These are phyloP conservation scores for Mesotaenium endlicherianum DNA, from an alignment of 139 green algal species.

Conservation along the genomic window DNA sequence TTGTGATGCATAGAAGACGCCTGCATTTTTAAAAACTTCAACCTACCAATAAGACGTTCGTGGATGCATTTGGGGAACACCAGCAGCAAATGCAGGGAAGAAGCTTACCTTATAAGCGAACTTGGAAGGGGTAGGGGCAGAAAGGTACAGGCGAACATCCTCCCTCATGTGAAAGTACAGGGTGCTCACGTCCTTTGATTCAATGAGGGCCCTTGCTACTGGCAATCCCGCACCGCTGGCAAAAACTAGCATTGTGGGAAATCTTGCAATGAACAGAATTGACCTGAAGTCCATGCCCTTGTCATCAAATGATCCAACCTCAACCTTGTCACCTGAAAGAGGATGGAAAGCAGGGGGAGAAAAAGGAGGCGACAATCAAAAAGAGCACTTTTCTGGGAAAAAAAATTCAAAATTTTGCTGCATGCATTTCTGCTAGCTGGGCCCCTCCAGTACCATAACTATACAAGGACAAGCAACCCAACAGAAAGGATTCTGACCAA, in stretches of 20 bases:
- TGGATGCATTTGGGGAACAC: not conserved
- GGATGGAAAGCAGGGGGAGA: not conserved
- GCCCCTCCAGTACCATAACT: no score
- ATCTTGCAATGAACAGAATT: constrained; percentile 48
- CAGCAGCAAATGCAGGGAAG: constrained; percentile 5
- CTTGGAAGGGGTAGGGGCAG: not conserved
- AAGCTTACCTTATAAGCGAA: constrained; percentile 33
- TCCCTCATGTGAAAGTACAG: constrained; percentile 44
- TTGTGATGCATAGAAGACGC: not conserved
- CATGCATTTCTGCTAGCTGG: no score
- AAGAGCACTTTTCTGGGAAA: no score
- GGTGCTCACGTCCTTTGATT: constrained; percentile 38
- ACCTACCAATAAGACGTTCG: not conserved
- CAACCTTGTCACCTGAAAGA: constrained; percentile 32
- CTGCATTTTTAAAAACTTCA: not conserved
- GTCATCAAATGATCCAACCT: constrained; percentile 41
- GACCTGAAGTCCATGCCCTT: constrained; percentile 41
- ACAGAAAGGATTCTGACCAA: no score
- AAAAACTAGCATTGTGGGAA: constrained; percentile 49
- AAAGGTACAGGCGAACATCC: constrained; percentile 41
- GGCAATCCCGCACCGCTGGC: constrained; percentile 33
- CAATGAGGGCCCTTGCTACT: constrained; percentile 37
- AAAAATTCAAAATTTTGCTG: no score
- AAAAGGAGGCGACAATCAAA: not conserved
- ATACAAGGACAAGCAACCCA: no score